Conservation (phyloP, 345 rosid species). For the Atalantia buxifolia region DNA sequence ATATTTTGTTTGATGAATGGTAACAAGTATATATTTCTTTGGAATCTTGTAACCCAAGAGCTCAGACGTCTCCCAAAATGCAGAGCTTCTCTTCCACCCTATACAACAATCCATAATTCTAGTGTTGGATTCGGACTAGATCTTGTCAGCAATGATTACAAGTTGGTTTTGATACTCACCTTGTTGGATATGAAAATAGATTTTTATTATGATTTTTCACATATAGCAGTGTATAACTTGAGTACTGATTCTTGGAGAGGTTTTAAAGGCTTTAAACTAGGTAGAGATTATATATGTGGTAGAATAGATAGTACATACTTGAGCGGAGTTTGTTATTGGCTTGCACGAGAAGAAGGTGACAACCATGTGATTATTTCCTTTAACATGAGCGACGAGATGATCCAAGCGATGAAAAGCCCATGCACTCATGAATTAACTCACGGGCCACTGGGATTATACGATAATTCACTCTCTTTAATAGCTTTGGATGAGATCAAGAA, state of each 20-base stretch:
- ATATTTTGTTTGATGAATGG: not conserved
- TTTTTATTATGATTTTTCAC: not conserved
- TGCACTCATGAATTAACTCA: not conserved
- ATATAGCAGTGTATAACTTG: not conserved
- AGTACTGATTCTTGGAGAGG: too few relatives aligned
- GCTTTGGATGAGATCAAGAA: rapidly evolving
- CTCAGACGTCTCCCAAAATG: not conserved
- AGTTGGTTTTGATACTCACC: not conserved
- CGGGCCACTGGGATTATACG: not conserved
- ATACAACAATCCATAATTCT: too few relatives aligned
- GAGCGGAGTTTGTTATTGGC: slow-evolving; percentile 1
- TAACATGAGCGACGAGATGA: not conserved
- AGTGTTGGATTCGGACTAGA: slow-evolving; percentile 2
- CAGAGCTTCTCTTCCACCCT: not conserved
- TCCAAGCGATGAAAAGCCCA: not conserved
- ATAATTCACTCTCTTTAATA: not conserved
- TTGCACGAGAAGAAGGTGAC: not conserved
- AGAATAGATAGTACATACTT: not conserved
- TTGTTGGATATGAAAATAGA: not conserved
- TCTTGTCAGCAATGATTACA: not conserved
- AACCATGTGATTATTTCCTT: not conserved
- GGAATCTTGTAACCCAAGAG: not conserved
- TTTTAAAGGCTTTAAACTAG: not conserved
- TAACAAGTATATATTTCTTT: not conserved
- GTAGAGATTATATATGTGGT: not conserved